Evolutionary conservation across 78 protist species (phyloP).

Genomic region (Dictyostelium firmibasis): DNA sequence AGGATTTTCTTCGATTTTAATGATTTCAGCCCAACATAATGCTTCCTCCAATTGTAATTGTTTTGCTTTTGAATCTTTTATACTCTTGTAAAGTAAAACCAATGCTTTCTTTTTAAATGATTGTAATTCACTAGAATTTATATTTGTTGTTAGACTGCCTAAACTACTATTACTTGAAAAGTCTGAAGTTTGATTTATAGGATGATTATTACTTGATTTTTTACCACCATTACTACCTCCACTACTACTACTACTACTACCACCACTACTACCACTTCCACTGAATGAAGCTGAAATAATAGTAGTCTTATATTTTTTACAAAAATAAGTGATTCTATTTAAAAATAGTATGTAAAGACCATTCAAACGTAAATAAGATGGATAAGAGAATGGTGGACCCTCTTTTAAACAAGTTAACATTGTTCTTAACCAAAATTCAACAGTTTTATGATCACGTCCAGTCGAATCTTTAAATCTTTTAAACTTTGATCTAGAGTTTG

Average conservation of each 20-base stretch:
- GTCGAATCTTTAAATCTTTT: neutral
- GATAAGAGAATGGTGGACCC: neutral
- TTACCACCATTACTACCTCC: neutral
- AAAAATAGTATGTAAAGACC: constrained; percentile 4
- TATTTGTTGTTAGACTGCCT: neutral
- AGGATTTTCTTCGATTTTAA: constrained; percentile 21
- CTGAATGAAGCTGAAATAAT: neutral
- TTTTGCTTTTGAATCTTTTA: neutral
- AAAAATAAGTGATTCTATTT: neutral
- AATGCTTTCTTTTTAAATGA: constrained; percentile 5
- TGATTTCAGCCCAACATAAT: constrained; percentile 41
- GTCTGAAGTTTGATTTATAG: neutral
- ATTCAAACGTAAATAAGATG: neutral
- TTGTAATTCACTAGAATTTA: neutral
- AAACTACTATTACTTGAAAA: neutral
- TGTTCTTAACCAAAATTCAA: constrained; percentile 28
- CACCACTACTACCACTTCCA: neutral
- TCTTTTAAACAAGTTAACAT: constrained; percentile 1
- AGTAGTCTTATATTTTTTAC: neutral
- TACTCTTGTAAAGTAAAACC: constrained; percentile 16
- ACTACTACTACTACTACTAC: neutral
- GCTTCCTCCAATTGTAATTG: constrained; percentile 44
- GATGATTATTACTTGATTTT: neutral
- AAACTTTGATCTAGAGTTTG: neutral
- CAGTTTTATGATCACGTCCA: neutral